Conservation (phyloP, 441 rosid species). For the Capsella rubella region DNA sequence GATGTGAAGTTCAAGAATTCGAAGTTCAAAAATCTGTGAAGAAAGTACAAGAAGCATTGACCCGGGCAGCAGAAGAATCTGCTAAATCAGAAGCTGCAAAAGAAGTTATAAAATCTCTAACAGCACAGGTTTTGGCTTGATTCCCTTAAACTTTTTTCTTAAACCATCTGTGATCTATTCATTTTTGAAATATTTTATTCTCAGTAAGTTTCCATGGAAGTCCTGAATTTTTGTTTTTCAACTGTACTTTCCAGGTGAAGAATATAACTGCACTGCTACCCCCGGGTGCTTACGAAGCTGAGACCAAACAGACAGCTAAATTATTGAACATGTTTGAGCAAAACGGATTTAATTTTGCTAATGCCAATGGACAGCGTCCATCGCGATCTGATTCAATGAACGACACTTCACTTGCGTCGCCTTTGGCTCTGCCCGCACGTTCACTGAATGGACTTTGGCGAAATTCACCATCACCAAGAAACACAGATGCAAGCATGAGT, state of each 20-base stretch:
- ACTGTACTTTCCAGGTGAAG: slow-evolving; percentile 69
- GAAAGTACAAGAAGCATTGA: slow-evolving; percentile 86
- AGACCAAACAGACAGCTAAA: slow-evolving; percentile 55
- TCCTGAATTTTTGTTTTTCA: not conserved
- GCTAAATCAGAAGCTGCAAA: slow-evolving; percentile 90
- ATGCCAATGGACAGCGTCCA: slow-evolving; percentile 65
- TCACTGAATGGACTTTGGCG: slow-evolving; percentile 53
- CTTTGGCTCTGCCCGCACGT: slow-evolving; percentile 49
- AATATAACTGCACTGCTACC: slow-evolving; percentile 89
- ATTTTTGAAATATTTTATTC: slow-evolving; percentile 8
- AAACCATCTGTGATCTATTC: slow-evolving; percentile 1
- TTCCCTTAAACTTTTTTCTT: slow-evolving; percentile 18
- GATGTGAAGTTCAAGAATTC: slow-evolving; percentile 81
- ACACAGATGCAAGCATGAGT: slow-evolving; percentile 54
- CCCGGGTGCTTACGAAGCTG: slow-evolving; percentile 68
- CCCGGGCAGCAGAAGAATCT: slow-evolving; percentile 79
- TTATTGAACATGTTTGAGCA: slow-evolving; percentile 65
- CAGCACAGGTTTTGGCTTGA: slow-evolving; percentile 74
- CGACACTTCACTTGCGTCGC: slow-evolving; percentile 58
- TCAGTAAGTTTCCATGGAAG: not conserved
- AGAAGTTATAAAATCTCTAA: slow-evolving; percentile 94
- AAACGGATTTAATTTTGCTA: slow-evolving; percentile 67
- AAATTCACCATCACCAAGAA: slow-evolving; percentile 51
- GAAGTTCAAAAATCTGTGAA: slow-evolving; percentile 86
- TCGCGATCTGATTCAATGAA: slow-evolving; percentile 69